Evolutionary conservation across 129 eudicot genomes (phyloP), one percentile per base, ranked within the genome.

Genomic region (Flaveria trinervia): DNA sequence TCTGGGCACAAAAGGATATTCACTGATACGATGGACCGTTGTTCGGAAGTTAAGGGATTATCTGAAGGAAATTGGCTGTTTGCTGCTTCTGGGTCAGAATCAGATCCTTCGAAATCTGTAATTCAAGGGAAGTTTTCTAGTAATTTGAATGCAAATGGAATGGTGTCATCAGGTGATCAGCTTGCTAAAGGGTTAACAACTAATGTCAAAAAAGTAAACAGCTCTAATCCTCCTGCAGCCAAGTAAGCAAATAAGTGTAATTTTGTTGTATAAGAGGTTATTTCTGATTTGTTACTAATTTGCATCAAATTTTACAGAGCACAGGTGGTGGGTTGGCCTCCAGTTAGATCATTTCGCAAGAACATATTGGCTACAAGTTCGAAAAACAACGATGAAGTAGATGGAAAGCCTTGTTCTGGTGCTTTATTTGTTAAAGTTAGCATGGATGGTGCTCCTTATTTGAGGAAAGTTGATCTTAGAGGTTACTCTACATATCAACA

Each of bases 401-500:
- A 90, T 18, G 90, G 88, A 30, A 90, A 87, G 70, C 82, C 88
- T 1, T 82, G 86, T 13, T 77, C 83, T 0, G 82, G 83, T 76
- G 88, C 96, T 65, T 79, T 88, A 51, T 86, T 88, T 78, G 91
- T 90, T 13, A 90, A 90, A 76, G 96, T 90, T 64, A 88, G 92
- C 81, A 90, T 90, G 96, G 96, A 90, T 41, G 96, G 92, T 70
- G 96, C 96, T 78, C 96, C 96, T 41, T 90, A 87, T 82, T 70
- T 88, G 45, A 85, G 96, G 82, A 90, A 90, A 74, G 96, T 90
- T 64, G 96, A 90, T 74, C 71, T 90, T 44, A 84, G 86, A 81
- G 79, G 80, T 33, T 90, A 85, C 79, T 77, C 89, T 23, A 78
- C 85, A 1, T 90, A 90, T 73, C 85, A 84, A 68, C 85, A 90